Evolutionary conservation across 352 stramenopile genomes (phyloP).

Genomic region (Globisporangium heterothallicum): DNA sequence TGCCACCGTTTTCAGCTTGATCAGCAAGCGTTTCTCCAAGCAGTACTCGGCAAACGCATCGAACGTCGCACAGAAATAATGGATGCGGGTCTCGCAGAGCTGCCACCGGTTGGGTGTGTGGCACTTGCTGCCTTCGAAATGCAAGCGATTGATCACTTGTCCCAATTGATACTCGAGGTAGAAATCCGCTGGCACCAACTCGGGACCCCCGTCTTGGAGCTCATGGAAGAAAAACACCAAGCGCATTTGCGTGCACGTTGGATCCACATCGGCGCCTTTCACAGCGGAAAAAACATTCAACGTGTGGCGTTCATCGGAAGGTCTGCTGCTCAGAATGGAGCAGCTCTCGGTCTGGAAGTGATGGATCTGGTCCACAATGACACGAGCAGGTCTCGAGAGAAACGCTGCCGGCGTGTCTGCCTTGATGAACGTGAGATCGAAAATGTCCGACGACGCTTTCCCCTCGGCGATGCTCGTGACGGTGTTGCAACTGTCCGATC

Average conservation of each 20-base stretch:
- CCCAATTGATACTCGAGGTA: conserved; percentile 78
- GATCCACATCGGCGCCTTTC: conserved; percentile 53
- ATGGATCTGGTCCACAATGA: conserved; percentile 10
- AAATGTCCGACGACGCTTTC: conserved; percentile 10
- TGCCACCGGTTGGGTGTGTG: conserved; percentile 82
- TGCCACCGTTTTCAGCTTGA: conserved; percentile 52
- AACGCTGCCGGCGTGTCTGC: background rate
- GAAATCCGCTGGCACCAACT: conserved; percentile 55
- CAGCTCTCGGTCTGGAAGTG: conserved; percentile 14
- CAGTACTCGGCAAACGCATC: conserved; percentile 71
- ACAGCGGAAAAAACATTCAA: conserved; percentile 15
- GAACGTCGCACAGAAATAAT: conserved; percentile 63
- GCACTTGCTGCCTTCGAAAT: conserved; percentile 74
- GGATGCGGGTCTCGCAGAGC: conserved; percentile 62
- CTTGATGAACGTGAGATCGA: conserved; percentile 11
- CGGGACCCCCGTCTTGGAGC: conserved; percentile 58
- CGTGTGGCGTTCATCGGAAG: conserved; percentile 11
- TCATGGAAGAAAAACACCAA: conserved; percentile 83
- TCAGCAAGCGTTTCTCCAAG: conserved; percentile 49
- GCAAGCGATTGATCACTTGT: conserved; percentile 43
- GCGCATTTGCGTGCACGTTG: conserved; percentile 58
- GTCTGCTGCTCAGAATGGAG: conserved; percentile 4
- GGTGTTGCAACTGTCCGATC: background rate
- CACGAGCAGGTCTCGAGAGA: background rate
- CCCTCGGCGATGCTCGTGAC: background rate